These are phyloP conservation scores for Tulasnella calospora DNA, from an alignment of 768 basidiomycete genomes.

Conservation along the genomic window DNA sequence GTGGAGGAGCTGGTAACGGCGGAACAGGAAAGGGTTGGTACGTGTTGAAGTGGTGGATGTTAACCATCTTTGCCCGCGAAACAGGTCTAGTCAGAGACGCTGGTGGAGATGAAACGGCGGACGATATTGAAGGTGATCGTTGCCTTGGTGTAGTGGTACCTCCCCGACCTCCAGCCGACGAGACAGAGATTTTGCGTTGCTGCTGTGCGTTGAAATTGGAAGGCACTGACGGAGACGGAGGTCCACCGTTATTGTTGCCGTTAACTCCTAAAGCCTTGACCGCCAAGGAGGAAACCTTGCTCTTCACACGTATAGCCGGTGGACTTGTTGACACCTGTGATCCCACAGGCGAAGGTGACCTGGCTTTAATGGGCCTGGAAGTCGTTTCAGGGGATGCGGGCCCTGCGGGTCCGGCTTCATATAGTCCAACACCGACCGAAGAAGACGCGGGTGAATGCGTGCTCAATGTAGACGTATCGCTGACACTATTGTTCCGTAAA, in stretches of 20 bases:
- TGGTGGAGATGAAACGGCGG: not conserved
- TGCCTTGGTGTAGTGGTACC: slow-evolving; percentile 7
- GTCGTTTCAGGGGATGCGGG: not conserved
- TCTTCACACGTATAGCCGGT: slow-evolving; percentile 17
- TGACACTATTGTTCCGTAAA: slow-evolving; percentile 6
- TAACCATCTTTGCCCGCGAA: not conserved
- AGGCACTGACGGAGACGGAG: slow-evolving; percentile 1
- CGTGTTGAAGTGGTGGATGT: slow-evolving; percentile 21
- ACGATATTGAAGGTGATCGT: slow-evolving; percentile 13
- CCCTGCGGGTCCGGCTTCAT: not conserved
- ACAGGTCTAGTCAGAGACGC: not conserved
- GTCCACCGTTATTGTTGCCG: not conserved
- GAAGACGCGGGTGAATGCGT: slow-evolving; percentile 1
- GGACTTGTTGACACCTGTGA: not conserved
- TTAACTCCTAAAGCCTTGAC: not conserved
- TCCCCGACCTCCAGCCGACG: slow-evolving; percentile 5
- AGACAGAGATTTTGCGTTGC: slow-evolving; percentile 12
- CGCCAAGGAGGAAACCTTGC: slow-evolving; percentile 19
- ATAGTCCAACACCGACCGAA: not conserved
- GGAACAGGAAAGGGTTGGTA: slow-evolving; percentile 24
- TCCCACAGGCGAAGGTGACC: not conserved
- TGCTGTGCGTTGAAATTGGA: not conserved
- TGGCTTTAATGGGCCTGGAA: not conserved
- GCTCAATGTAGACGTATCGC: not conserved
- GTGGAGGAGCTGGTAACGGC: slow-evolving; percentile 18